Conservation (phyloP, 306 rosid genomes). For the Gastrolobium bilobum region DNA sequence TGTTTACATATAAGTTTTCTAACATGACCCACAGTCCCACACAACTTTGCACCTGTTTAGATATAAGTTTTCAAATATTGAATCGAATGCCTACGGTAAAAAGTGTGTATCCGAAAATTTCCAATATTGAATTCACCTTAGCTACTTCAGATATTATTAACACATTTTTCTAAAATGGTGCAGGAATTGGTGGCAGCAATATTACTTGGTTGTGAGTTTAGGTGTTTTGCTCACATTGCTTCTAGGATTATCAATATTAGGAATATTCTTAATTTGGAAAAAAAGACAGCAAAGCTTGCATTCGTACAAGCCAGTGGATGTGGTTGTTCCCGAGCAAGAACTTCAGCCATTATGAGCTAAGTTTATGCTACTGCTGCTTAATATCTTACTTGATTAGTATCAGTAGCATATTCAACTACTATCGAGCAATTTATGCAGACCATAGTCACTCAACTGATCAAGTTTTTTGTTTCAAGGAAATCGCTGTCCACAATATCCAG, state of each 20-base stretch:
- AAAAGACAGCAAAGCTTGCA: slow-evolving; percentile 56
- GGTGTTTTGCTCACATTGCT: slow-evolving; percentile 58
- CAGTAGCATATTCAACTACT: slow-evolving; percentile 50
- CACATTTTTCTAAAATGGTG: slow-evolving; percentile 41
- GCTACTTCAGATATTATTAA: slow-evolving; percentile 38
- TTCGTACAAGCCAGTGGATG: slow-evolving; percentile 80
- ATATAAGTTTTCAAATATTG: slow-evolving; percentile 24
- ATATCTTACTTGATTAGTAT: slow-evolving; percentile 42
- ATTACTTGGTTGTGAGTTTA: slow-evolving; percentile 54
- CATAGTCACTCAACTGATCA: slow-evolving; percentile 44
- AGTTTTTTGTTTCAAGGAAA: slow-evolving; percentile 52
- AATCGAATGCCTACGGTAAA: background rate
- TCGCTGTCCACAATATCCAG: slow-evolving; percentile 38
- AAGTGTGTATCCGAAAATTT: slow-evolving; percentile 19
- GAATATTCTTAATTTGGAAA: slow-evolving; percentile 77
- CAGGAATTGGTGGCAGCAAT: slow-evolving; percentile 80
- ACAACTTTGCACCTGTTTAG: slow-evolving; percentile 2
- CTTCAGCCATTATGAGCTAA: slow-evolving; percentile 81
- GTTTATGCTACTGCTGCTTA: slow-evolving; percentile 39
- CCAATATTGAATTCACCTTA: slow-evolving; percentile 30
- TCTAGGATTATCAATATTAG: slow-evolving; percentile 62
- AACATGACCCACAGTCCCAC: background rate
- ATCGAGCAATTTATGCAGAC: slow-evolving; percentile 45
- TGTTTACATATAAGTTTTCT: background rate
- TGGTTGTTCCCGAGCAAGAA: slow-evolving; percentile 78